Evolutionary conservation across 1,284 basidiomycete species (phyloP).

Genomic region (Exobasidium cylindrosporum): DNA sequence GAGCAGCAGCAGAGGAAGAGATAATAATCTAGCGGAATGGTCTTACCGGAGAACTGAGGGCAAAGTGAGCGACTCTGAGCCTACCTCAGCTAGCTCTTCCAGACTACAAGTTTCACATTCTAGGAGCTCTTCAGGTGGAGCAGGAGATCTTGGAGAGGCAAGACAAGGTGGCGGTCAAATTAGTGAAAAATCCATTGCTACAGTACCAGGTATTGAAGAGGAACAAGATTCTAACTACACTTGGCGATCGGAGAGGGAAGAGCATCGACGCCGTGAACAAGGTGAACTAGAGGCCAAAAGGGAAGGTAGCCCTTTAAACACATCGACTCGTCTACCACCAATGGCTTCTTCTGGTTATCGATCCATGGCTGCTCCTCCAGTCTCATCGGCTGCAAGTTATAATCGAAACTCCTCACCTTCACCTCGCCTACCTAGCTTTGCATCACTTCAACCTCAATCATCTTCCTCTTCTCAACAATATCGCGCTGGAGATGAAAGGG

Average conservation of each 20-base stretch:
- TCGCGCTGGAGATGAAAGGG: not conserved
- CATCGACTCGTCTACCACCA: not conserved
- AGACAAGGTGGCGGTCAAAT: not conserved
- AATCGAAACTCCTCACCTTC: not conserved
- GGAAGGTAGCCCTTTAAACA: not conserved
- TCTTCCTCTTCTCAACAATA: not conserved
- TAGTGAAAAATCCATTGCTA: not conserved
- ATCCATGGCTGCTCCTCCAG: not conserved
- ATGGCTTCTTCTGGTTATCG: not conserved
- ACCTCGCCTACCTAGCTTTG: conserved; percentile 10
- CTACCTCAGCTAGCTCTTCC: not conserved
- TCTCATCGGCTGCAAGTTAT: conserved; percentile 1
- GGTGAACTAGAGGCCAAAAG: not conserved
- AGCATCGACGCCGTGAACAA: not conserved
- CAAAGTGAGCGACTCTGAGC: not conserved
- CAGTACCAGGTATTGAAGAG: not conserved
- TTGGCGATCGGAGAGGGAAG: not conserved
- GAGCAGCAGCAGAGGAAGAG: not conserved
- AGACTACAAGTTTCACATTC: conserved; percentile 6
- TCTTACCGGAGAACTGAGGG: not conserved
- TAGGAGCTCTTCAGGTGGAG: not conserved
- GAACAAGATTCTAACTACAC: conserved; percentile 9
- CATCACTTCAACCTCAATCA: not conserved
- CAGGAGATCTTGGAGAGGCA: not conserved
- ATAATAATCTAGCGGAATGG: not conserved